Base-by-base conservation (phyloP, 2,329 filamentous ascomycete species). In the Venturia effusa region DNA sequence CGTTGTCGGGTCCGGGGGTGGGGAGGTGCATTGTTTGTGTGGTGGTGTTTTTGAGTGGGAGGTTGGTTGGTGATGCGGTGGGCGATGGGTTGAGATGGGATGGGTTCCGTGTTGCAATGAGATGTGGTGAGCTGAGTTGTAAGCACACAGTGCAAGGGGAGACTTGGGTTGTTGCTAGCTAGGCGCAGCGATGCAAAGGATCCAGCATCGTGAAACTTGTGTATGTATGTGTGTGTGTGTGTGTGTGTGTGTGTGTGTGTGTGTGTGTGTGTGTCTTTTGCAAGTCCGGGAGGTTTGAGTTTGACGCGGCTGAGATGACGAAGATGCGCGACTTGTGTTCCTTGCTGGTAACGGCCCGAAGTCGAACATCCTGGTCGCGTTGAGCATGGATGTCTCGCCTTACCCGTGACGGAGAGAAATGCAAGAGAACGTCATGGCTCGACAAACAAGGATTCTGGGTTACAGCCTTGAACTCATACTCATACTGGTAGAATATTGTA, bases 1-100 rank as follows among this genome's bases (percentile, higher is more conserved):
- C 71, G 54, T 66, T 69, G 64, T 71, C 68, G 6, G 66, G 66
- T 19, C 68, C 66, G 7, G 69, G 67, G 24, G 62, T 67, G 22
- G 67, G 63, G 41, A 67, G 64, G 59, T 68, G 67, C 64, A 64
- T 66, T 54, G 40, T 64, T 19, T 30, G 6, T 3, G n/a, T n/a
- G n/a, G n/a, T n/a, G n/a, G n/a, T 13, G 34, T 34, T 19, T 19
- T 34, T 7, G 8, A 13, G 15, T 30, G 24, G 27, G 19, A 19
- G 34, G 5, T 11, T 37, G 5, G 17, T 34, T 17, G 51, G 17
- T 13, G 1, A 3, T 30, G 10, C 8, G 51, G 27, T 4, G 51
- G 27, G 51, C 19, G 11, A 19, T n/a, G 30, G 27, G 13, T 6
- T 30, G 13, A 45, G n/a, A 17, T 45, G 13, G 41, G 41, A 15